A percentile compares a stretch with the other conserved stretches of the same genome.
Conservation (phyloP, 805 yeast species). For the Cyberlindnera galapagoensis region DNA sequence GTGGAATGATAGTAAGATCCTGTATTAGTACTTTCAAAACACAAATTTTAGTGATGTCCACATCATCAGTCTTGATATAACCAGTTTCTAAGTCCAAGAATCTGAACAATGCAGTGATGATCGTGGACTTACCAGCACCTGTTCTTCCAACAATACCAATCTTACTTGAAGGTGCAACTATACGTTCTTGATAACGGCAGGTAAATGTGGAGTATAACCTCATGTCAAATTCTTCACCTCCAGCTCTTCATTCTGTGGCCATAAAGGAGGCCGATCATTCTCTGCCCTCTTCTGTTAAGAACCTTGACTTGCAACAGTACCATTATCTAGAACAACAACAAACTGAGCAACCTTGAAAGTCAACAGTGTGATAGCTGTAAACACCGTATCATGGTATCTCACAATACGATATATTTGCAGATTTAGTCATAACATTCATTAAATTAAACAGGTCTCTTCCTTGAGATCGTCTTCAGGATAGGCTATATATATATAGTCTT, state of each 20-base stretch:
- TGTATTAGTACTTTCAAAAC: conserved; percentile 60
- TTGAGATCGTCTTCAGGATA: too few species aligned
- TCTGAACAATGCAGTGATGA: conserved; percentile 84
- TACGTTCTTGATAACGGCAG: conserved; percentile 80
- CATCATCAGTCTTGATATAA: conserved; percentile 59
- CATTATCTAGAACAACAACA: too few species aligned
- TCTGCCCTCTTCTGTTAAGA: too few species aligned
- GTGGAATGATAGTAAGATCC: conserved; percentile 77
- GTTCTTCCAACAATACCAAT: too few species aligned
- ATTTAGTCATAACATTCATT: conserved; percentile 10
- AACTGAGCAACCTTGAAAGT: too few species aligned
- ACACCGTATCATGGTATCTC: too few species aligned
- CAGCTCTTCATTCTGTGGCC: conserved; percentile 83
- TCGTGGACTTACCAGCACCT: conserved; percentile 97
- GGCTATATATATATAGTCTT: too few species aligned
- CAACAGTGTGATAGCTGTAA: too few species aligned
- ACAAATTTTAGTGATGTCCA: conserved; percentile 65
- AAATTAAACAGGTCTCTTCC: not conserved
- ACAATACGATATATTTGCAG: too few species aligned
- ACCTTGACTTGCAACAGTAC: too few species aligned
- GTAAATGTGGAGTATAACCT: conserved; percentile 80
- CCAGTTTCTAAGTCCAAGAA: conserved; percentile 78
- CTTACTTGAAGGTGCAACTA: conserved; percentile 74
- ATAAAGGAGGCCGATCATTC: conserved; percentile 58
- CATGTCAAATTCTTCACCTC: conserved; percentile 70